Conservation (phyloP, 345 rosid species). For the Salix caprea region DNA sequence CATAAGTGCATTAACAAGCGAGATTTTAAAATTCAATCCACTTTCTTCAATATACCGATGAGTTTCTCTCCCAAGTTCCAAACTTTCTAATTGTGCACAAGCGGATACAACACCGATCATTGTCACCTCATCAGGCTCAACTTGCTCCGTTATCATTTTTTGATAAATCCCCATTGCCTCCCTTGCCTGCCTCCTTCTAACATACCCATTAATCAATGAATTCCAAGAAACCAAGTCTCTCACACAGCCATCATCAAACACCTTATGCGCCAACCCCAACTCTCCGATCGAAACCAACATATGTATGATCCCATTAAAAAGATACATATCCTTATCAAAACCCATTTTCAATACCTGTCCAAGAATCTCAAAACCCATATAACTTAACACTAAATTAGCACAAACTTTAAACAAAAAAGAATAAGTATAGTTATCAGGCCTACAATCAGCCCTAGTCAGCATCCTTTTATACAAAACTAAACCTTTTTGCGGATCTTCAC, state of each 20-base stretch:
- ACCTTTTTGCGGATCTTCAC: constrained; percentile 39
- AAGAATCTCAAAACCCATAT: constrained; percentile 47
- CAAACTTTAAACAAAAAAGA: constrained; percentile 68
- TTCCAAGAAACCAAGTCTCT: constrained; percentile 92
- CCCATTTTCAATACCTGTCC: constrained; percentile 68
- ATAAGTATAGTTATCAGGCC: constrained; percentile 70
- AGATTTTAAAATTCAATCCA: constrained; percentile 46
- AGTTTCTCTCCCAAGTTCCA: constrained; percentile 57
- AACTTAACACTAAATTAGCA: constrained; percentile 31
- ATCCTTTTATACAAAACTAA: constrained; percentile 50
- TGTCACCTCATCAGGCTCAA: constrained; percentile 64
- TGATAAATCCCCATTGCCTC: constrained; percentile 47
- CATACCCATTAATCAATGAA: constrained; percentile 73
- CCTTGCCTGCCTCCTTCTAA: constrained; percentile 41
- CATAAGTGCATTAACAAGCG: constrained; percentile 69
- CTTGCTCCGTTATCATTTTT: constrained; percentile 48
- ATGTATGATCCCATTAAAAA: constrained; percentile 60
- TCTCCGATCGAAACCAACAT: constrained; percentile 55
- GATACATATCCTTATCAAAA: constrained; percentile 53
- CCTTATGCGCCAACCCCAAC: constrained; percentile 48
- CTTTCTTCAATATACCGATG: constrained; percentile 41
- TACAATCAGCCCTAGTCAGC: constrained; percentile 46
- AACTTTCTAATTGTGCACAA: constrained; percentile 48
- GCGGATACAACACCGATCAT: constrained; percentile 73
- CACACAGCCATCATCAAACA: constrained; percentile 69